Base-by-base conservation (phyloP, 495 filamentous ascomycete species). In the Xylaria flabelliformis region DNA sequence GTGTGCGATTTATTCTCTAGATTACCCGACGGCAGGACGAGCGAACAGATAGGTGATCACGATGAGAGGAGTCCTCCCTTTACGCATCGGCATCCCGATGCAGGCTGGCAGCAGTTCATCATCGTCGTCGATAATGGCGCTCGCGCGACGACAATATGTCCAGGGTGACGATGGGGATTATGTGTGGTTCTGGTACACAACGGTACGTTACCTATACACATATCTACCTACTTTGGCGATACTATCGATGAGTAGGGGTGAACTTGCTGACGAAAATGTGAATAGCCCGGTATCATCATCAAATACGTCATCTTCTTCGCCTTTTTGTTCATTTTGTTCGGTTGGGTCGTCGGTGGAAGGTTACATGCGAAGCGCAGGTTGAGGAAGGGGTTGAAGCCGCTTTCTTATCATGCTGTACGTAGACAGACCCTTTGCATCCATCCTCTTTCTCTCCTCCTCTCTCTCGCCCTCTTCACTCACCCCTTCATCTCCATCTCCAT, bases 291-390 rank as follows among this genome's bases (percentile, higher is more conserved):
- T 53, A 76, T 85, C 61, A 89, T 89, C 67, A 80, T 92, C 74
- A 93, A 92, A 80, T 95, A 90, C 87, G 85, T 85, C 39, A 78
- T 94, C 55, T 88, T 94, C 77, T 86, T 91, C 70, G 85, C 81
- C 61, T 65, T 86, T 62, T 78, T 89, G 32, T 55, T 86, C 41
- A 46, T 90, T 50, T 76, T 90, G 69, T 73, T 86, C 73, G 76
- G 88, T 36, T 83, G 87, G 70, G 82, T 90, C 74, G 75, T 92
- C 41, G 77, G 89, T 44, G 89, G 89, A 74, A 87, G 88, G 73
- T 85, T 89, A 72, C 92, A 94, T 78, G 92, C 92, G 50, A 86
- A 88, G 81, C 81, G 82, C 56, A 86, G 93, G 58, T 82, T 94
- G 64, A 83, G 81, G 53, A 87, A 85, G 73, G 91, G 91, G 19